Evolutionary conservation across 768 basidiomycete genomes (phyloP), one percentile per base, ranked within the genome.

Genomic region (Boletus rex-veris): DNA sequence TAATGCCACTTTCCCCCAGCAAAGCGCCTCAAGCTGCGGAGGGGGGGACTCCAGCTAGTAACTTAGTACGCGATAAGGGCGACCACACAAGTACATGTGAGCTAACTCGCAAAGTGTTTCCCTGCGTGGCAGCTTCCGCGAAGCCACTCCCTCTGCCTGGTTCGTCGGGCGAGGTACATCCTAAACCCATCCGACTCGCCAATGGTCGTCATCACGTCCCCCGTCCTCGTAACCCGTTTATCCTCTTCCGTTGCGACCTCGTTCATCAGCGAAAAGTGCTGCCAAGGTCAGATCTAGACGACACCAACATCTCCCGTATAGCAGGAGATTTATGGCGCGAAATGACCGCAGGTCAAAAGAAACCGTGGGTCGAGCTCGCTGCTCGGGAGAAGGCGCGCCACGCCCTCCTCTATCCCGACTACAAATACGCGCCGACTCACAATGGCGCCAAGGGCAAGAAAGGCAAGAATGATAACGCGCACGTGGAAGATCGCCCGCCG

Each of bases 181-280:
- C 58, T 3, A 68, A 64, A 51, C 45, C 52, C 36, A 28, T 40
- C 11, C 58, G 62, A 7, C 48, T 58, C 0, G 24, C 48, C 16
- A 58, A 68, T 30, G 65, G 66, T 30, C 57, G 50, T 38, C 50
- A 73, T 6, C 88, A 88, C 63, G 79, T 89, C 37, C 84, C 85
- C 16, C 81, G 89, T 26, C 87, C 88, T 0, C 75, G 84, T 15
- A 90, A 90, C 67, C 84, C 88, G 0, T 91, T 91, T 71, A 89
- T 91, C 58, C 78, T 90, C 57, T 91, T 88, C 65, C 79, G 89
- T 39, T 86, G 82, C 64, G 82, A 89, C 64, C 83, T 88, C 49
- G 82, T 86, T 15, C 77, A 81, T 47, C 81, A 86, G 57, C 77
- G 82, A 49, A 77, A 81, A 55, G 74, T 80, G 44, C 81, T 84